These are phyloP conservation scores for Alternaria angustiovoidea DNA, from an alignment of 2,329 filamentous ascomycete species.

Conservation along the genomic window DNA sequence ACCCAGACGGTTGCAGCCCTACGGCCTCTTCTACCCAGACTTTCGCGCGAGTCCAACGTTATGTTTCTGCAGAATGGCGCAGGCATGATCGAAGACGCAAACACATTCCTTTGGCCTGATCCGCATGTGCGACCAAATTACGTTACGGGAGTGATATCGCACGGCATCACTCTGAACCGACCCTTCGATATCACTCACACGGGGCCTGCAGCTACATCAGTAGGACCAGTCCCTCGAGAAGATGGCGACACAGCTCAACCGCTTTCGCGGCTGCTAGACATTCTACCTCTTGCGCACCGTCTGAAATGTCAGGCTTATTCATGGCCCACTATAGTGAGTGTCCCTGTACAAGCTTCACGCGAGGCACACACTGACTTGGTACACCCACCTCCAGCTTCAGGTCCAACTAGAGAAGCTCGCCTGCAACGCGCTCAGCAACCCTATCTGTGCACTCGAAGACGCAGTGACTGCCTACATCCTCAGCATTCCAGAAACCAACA, in stretches of 20 bases:
- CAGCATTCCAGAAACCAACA: constrained; percentile 10
- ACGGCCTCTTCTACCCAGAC: constrained; percentile 6
- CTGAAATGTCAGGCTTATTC: not conserved
- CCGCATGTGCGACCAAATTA: constrained; percentile 5
- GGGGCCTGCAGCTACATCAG: constrained; percentile 4
- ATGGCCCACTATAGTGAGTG: not conserved
- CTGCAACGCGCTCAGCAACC: constrained; percentile 12
- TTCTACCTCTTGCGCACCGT: not conserved
- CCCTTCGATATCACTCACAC: constrained; percentile 13
- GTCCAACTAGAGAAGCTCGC: constrained; percentile 2
- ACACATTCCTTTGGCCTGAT: not conserved
- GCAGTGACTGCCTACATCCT: constrained; percentile 7
- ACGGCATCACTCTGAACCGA: constrained; percentile 8
- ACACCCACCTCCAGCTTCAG: not conserved
- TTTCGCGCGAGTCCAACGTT: not conserved
- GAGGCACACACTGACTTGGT: not conserved
- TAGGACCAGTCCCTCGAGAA: constrained; percentile 5
- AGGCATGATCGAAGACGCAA: constrained; percentile 13
- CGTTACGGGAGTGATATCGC: constrained; percentile 5
- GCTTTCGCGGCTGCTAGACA: not conserved
- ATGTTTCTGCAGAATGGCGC: constrained; percentile 11
- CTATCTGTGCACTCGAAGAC: constrained; percentile 14
- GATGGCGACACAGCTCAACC: not conserved
- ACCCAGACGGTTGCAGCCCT: constrained; percentile 10
- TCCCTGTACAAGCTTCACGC: no score